Evolutionary conservation across 208 protist species (phyloP), one percentile per base, ranked within the genome.

Genomic region (Trypanosoma caninum): DNA sequence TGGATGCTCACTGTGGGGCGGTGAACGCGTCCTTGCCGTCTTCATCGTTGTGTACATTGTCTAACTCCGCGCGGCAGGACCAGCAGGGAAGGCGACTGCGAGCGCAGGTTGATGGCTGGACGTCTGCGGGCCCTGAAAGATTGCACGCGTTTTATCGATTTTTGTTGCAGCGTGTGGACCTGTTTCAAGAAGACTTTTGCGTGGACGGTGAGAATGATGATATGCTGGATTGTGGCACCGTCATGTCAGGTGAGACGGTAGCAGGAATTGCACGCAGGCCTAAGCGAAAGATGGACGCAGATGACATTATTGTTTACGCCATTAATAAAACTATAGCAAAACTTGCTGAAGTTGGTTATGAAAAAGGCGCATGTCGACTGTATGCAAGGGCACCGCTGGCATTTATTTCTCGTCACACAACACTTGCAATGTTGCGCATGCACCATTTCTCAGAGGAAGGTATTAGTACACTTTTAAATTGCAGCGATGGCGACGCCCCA

Each of bases 101-200:
- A 31, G 83, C 82, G 14, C 88, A 92, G 67, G 88, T 87, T 35
- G 80, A 89, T 30, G 85, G 88, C 30, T 95, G 88, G 85, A 89
- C 74, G 18, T 78, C 76, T 27, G 82, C 84, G 1, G 88, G 88
- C 0, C 84, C 88, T 9, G 88, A 95, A 57, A 71, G 88, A 25
- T 74, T 95, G 6, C 75, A 89, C 31, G 69, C 84, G 10, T 92
- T 91, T 59, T 82, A 91, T 52, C 84, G 84, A 22, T 92, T 91
- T 63, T 44, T 95, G 0, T 56, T 83, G 0, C 63, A 77, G 4
- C 66, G 87, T 59, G 46, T 90, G 7, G 75, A 81, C 31, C 31
- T 72, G 5, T 66, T 72, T 55, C 58, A 65, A 40, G 57, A 66
- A 23, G 59, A 56, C 2, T 14, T 63, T 23, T 22, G n/a, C 31